Percentiles rank a stretch among this genome's conserved stretches.
These are phyloP conservation scores for Barnettozyma botsteinii DNA, from an alignment of 805 yeast genomes.

Conservation along the genomic window DNA sequence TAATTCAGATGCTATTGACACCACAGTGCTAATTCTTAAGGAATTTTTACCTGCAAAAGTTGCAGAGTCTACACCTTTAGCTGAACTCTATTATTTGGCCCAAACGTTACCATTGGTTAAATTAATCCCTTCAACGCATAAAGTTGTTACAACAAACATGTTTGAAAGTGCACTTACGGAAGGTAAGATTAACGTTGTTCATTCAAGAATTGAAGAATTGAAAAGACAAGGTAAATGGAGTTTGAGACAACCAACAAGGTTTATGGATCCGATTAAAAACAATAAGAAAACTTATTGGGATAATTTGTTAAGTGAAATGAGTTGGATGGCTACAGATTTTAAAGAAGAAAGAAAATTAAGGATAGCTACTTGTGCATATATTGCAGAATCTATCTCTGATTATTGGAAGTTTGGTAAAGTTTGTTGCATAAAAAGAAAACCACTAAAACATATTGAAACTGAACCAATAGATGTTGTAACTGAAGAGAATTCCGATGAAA, in stretches of 20 bases:
- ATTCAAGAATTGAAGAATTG: constrained; percentile 87
- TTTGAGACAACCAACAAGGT: constrained; percentile 72
- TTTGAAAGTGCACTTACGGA: constrained; percentile 83
- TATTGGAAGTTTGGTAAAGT: constrained; percentile 75
- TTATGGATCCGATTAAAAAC: constrained; percentile 51
- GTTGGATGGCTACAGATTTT: constrained; percentile 79
- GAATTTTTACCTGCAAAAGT: constrained; percentile 48
- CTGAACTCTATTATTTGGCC: constrained; percentile 81
- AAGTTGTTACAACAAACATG: constrained; percentile 76
- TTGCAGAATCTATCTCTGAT: constrained; percentile 70
- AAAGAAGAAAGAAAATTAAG: constrained; percentile 65
- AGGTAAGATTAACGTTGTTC: constrained; percentile 84
- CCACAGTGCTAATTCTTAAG: constrained; percentile 42
- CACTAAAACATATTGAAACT: constrained; percentile 32
- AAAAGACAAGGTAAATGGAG: constrained; percentile 89
- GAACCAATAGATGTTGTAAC: constrained; percentile 10
- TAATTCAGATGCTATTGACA: constrained; percentile 38
- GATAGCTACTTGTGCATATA: constrained; percentile 57
- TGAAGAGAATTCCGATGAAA: neutral
- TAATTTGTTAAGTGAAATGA: constrained; percentile 64
- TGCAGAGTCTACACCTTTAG: constrained; percentile 59
- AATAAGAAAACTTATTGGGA: constrained; percentile 59
- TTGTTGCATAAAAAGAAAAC: constrained; percentile 52
- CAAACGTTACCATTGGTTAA: constrained; percentile 84
- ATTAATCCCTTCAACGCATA: constrained; percentile 78